Evolutionary conservation across 2,329 filamentous ascomycete genomes (phyloP).

Genomic region (Neopestalotiopsis sp.): DNA sequence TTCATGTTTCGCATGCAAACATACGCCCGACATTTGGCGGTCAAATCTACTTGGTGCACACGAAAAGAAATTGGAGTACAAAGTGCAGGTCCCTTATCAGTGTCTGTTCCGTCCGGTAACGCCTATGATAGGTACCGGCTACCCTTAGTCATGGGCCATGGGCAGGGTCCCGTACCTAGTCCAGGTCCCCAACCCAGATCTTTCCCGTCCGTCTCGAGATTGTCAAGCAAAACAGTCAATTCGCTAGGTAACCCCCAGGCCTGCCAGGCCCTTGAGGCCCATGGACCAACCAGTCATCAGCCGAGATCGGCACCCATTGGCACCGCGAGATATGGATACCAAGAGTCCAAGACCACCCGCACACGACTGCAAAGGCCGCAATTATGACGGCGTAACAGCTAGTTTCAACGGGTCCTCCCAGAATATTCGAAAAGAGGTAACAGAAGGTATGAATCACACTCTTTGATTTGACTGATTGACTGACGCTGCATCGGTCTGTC

Average conservation of each 20-base stretch:
- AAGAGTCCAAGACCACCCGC: not conserved
- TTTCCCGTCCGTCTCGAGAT: not conserved
- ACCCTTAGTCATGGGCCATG: not conserved
- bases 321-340: not conserved
- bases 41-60: not conserved
- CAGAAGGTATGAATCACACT: not conserved
- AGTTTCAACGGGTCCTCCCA: slow-evolving; percentile 5
- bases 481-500: not conserved
- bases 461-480: not conserved
- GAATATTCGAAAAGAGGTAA: not conserved
- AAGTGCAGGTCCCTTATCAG: slow-evolving; percentile 6
- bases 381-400: not conserved
- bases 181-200: not conserved
- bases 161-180: not conserved
- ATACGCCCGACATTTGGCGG: slow-evolving; percentile 5
- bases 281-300: not conserved
- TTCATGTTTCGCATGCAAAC: not conserved
- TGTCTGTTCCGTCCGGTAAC: not conserved
- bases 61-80: slow-evolving; percentile 11
- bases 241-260: not conserved
- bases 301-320: not conserved
- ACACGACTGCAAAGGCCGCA: not conserved
- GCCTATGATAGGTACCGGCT: not conserved
- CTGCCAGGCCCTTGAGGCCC: too few species aligned
- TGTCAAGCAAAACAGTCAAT: slow-evolving; percentile 3